Percentiles rank a stretch among this genome's conserved stretches.
phyloP scores from a whole-genome alignment of 441 rosid genomes.

The Populus hybrid region DNA sequence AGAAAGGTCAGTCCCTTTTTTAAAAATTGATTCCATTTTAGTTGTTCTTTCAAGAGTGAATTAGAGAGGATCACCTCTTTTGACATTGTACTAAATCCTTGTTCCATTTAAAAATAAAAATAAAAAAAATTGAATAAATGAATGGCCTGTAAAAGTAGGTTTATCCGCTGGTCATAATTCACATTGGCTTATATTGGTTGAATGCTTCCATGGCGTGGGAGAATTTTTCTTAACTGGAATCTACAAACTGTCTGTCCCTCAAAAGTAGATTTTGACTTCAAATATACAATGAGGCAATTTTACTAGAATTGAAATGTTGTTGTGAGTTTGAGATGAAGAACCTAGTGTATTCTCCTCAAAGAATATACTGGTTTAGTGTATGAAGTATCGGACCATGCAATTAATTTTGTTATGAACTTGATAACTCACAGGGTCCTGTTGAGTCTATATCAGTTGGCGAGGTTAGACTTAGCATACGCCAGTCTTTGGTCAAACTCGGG shows the following conservation, averaged over 20 bases:
- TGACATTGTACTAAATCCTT: not conserved
- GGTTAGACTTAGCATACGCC: constrained; percentile 83
- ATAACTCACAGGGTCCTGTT: constrained; percentile 75
- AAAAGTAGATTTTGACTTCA: not conserved
- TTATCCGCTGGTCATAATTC: not conserved
- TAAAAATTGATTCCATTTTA: not conserved
- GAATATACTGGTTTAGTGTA: not conserved
- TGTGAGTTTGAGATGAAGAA: not conserved
- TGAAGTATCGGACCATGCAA: constrained; percentile 4
- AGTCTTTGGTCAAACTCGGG: constrained; percentile 91
- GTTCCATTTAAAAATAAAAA: not conserved
- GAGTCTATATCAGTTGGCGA: constrained; percentile 91
- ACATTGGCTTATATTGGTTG: not conserved
- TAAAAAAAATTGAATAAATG: not conserved
- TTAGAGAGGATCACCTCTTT: not conserved
- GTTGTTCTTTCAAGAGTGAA: constrained; percentile 8
- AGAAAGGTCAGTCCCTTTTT: constrained; percentile 50
- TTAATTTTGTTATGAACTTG: constrained; percentile 21
- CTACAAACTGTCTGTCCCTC: not conserved
- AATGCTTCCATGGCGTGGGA: not conserved
- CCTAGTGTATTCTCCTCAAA: not conserved
- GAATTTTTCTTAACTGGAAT: not conserved
- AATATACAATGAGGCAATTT: not conserved
- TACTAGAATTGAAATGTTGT: not conserved
- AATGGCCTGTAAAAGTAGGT: not conserved